These are phyloP conservation scores for Stagonosporopsis vannaccii DNA, from an alignment of 2,329 filamentous ascomycete species.

Conservation along the genomic window DNA sequence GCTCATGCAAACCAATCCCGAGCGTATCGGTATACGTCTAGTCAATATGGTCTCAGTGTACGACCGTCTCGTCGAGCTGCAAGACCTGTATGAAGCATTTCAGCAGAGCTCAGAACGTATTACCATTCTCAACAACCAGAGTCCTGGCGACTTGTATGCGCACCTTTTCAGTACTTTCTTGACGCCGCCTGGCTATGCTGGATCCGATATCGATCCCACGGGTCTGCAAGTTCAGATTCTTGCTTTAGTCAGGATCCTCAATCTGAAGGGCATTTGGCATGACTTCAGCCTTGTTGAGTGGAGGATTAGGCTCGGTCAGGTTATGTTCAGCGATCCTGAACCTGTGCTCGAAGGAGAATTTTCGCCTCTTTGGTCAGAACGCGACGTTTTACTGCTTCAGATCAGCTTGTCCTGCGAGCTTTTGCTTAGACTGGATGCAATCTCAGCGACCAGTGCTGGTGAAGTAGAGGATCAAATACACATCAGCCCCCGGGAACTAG, in stretches of 20 bases:
- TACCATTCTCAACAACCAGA: conserved; percentile 58
- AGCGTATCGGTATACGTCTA: conserved; percentile 48
- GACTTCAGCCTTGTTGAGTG: conserved; percentile 78
- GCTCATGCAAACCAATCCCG: conserved; percentile 45
- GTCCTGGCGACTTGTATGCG: conserved; percentile 60
- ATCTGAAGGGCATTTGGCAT: conserved; percentile 72
- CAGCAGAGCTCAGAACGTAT: conserved; percentile 63
- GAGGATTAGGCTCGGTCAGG: conserved; percentile 75
- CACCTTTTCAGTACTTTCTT: conserved; percentile 54
- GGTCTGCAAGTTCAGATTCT: conserved; percentile 74
- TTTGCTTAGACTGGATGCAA: conserved; percentile 61
- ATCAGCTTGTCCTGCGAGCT: conserved; percentile 63
- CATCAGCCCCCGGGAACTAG: conserved; percentile 54
- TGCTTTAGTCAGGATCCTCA: conserved; percentile 70
- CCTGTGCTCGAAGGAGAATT: conserved; percentile 29
- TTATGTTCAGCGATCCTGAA: conserved; percentile 66
- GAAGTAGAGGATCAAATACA: conserved; percentile 50
- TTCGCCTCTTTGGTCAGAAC: conserved; percentile 48
- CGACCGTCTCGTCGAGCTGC: conserved; percentile 49
- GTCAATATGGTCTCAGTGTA: conserved; percentile 44
- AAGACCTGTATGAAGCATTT: conserved; percentile 63
- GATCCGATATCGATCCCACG: conserved; percentile 62
- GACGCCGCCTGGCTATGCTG: conserved; percentile 49
- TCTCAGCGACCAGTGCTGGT: conserved; percentile 41
- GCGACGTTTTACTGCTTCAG: conserved; percentile 63